Percentiles rank a stretch among this genome's conserved stretches.
phyloP scores from a whole-genome alignment of 345 rosid species.

The Eucalyptus marginata region DNA sequence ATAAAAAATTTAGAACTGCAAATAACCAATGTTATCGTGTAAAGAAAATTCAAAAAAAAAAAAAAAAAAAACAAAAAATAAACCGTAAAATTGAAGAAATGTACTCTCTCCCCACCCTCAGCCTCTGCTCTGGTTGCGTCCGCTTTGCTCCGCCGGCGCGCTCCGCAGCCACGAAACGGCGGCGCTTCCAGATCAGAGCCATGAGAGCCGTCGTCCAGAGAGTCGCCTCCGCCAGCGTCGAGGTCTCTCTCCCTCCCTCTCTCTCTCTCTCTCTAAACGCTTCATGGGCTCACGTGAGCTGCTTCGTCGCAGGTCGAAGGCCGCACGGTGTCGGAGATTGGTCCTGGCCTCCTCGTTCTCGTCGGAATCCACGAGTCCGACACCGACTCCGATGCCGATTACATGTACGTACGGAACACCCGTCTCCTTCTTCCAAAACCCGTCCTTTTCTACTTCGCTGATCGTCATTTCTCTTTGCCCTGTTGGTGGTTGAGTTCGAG shows the following conservation, averaged over 20 bases:
- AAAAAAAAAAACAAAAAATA: background rate
- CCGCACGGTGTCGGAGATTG: conserved; percentile 61
- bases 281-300: background rate
- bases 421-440: background rate
- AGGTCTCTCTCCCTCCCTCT: conserved; percentile 7
- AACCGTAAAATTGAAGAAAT: accelerated
- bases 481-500: background rate
- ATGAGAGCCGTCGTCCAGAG: conserved; percentile 89
- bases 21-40: background rate
- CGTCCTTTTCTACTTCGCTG: background rate
- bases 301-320: conserved; percentile 57
- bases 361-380: conserved; percentile 80
- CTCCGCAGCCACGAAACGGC: background rate
- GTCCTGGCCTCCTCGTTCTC: conserved; percentile 76
- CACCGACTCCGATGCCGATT: conserved; percentile 64
- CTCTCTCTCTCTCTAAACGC: background rate
- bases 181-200: conserved; percentile 27
- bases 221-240: conserved; percentile 70
- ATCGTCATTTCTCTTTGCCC: background rate
- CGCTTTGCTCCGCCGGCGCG: background rate
- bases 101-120: background rate
- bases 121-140: background rate
- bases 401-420: conserved; percentile 45
- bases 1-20: background rate
- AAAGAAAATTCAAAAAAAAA: background rate